Evolutionary conservation across 169 alveolate species (phyloP).

Genomic region (Plasmodium vinckei): DNA sequence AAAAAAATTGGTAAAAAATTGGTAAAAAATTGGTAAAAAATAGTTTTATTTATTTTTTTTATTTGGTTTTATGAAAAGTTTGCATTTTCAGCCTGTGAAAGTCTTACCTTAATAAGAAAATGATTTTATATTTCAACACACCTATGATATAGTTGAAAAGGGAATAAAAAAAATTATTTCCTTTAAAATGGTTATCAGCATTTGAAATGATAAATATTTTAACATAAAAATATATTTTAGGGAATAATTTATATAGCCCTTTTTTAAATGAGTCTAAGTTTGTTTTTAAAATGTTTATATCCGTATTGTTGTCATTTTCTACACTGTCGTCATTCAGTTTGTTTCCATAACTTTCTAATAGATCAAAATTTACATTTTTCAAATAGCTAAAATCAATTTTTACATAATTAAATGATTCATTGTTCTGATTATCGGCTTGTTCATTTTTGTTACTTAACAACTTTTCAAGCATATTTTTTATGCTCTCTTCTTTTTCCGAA

Average conservation of each 20-base stretch:
- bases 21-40: background rate
- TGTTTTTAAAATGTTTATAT: constrained; percentile 9
- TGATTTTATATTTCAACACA: constrained; percentile 43
- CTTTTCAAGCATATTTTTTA: constrained; percentile 26
- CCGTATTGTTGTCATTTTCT: constrained; percentile 7
- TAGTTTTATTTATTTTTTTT: too few relatives aligned
- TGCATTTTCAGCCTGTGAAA: too few relatives aligned
- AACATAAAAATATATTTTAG: constrained; percentile 66
- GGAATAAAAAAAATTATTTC: constrained; percentile 25
- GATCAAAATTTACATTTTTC: constrained; percentile 16
- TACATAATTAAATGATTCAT: background rate
- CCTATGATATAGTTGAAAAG: constrained; percentile 55
- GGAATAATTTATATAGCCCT: constrained; percentile 27
- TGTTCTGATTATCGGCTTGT: background rate
- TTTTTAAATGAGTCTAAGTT: constrained; percentile 46
- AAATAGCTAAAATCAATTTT: constrained; percentile 17
- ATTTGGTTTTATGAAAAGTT: too few relatives aligned
- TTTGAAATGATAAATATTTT: constrained; percentile 65
- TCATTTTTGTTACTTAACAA: constrained; percentile 20
- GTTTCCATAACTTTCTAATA: constrained; percentile 23
- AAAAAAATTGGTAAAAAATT: background rate
- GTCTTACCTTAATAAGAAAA: constrained; percentile 42
- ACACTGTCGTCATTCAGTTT: background rate
- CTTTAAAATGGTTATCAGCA: constrained; percentile 32
- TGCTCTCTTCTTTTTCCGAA: constrained; percentile 38